phyloP scores from a whole-genome alignment of 805 yeast species.

The Cephaloascus fragrans region DNA sequence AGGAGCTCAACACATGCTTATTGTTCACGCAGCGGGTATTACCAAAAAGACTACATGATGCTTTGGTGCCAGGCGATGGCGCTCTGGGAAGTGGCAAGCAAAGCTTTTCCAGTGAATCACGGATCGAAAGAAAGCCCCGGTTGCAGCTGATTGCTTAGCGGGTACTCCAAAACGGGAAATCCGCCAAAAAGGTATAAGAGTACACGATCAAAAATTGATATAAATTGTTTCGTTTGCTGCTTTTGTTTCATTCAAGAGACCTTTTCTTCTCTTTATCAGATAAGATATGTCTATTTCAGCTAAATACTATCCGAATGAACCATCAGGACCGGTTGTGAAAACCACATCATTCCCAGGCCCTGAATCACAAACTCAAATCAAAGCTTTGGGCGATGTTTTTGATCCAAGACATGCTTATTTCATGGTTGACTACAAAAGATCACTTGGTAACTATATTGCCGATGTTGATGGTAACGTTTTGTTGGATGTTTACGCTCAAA shows the following conservation, averaged over 20 bases:
- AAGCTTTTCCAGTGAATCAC: no score
- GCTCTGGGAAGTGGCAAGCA: no score
- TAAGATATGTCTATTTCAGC: constrained; percentile 36
- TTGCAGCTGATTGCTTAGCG: neutral
- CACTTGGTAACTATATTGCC: constrained; percentile 68
- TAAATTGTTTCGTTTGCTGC: neutral
- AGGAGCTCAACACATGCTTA: no score
- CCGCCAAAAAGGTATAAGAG: neutral
- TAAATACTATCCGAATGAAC: constrained; percentile 72
- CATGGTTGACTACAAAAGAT: constrained; percentile 66
- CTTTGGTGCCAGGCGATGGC: no score
- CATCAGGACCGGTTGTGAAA: constrained; percentile 53
- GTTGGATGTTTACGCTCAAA: constrained; percentile 75
- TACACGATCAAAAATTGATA: neutral
- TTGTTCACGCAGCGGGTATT: no score
- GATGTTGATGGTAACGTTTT: constrained; percentile 72
- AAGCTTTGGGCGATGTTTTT: constrained; percentile 48
- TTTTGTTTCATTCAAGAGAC: neutral
- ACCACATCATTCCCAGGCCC: constrained; percentile 74
- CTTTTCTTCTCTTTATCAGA: no score
- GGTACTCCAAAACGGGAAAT: neutral
- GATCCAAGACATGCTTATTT: constrained; percentile 70
- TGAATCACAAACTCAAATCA: constrained; percentile 40
- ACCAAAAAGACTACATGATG: no score
- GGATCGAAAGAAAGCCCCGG: no score